phyloP scores from a whole-genome alignment of 2,329 filamentous ascomycete species.

The Raffaelea deltoideospora region DNA sequence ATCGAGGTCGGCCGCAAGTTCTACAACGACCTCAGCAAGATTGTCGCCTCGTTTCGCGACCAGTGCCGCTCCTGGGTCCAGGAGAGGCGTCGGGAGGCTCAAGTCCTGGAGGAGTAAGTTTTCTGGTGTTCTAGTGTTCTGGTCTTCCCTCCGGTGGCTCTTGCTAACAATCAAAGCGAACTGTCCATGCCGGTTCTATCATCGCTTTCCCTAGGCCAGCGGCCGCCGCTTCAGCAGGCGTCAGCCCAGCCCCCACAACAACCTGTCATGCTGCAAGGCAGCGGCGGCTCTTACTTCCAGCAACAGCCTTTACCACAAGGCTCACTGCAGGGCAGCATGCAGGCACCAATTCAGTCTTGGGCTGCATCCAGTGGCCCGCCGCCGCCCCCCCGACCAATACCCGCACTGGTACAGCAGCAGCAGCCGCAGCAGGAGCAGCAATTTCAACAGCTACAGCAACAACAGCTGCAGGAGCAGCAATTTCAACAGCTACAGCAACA shows the following conservation, averaged over 20 bases:
- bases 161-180: slow-evolving; percentile 22
- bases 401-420: background rate
- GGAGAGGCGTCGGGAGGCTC: slow-evolving; percentile 65
- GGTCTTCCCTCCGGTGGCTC: background rate
- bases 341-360: slow-evolving; percentile 47
- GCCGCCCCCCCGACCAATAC: slow-evolving; percentile 28
- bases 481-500: slow-evolving; percentile 4
- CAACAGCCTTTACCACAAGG: slow-evolving; percentile 13
- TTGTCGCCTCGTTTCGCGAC: slow-evolving; percentile 71
- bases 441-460: slow-evolving; percentile 2
- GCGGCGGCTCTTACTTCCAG: slow-evolving; percentile 23
- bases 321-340: slow-evolving; percentile 14
- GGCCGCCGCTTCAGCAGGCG: slow-evolving; percentile 11
- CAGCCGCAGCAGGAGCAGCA: background rate
- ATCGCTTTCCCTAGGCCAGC: slow-evolving; percentile 22
- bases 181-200: slow-evolving; percentile 35
- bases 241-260: slow-evolving; percentile 8
- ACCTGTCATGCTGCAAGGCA: slow-evolving; percentile 11
- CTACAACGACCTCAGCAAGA: slow-evolving; percentile 87
- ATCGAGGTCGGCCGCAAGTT: slow-evolving; percentile 86
- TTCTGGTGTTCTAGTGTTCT: background rate
- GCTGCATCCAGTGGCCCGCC: slow-evolving; percentile 31
- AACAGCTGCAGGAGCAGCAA: slow-evolving; percentile 1
- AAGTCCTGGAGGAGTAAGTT: slow-evolving; percentile 57
- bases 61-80: slow-evolving; percentile 63